Evolutionary conservation across 768 basidiomycete genomes (phyloP), one percentile per base, ranked within the genome.

Genomic region (Suillus fuscotomentosus): DNA sequence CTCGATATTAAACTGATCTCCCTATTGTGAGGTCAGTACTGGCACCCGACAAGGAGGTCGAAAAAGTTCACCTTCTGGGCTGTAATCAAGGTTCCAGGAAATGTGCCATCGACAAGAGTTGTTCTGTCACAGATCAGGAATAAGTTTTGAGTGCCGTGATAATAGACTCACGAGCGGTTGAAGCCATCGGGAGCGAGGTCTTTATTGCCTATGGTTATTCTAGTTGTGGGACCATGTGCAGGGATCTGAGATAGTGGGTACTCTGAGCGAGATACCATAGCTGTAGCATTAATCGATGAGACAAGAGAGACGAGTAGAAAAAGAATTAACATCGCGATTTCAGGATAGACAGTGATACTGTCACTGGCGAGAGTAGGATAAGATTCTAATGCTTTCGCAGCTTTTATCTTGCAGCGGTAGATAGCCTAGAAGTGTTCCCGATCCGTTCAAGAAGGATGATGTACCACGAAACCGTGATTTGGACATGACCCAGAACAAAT

Each of bases 161-260:
- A 5, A 39, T 2, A 20, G n/a, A 74, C 81, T 60, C 36, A 80
- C 80, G 78, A 75, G 72, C 67, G 68, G 20, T 60, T 63, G 63
- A 79, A 84, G 22, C 84, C 83, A 72, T 84, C 84, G 6, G 85
- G 84, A 27, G 81, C 63, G 63, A 84, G 77, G 36, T 67, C 55
- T 43, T 70, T 70, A 67, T 83, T 84, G 4, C 71, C 71, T 51
- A 84, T 72, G 14, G 73, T 62, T 10, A 84, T 39, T 4, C 73
- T 68, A 3, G 73, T 27, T 20, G 59, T 5, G 0, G 70, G 68
- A 2, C 70, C 72, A 3, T 73, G 61, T 48, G 65, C 61, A 17
- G 27, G 54, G 20, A 45, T 22, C 24, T 13, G 57, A 27, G 39
- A 51, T 34, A 65, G 31, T 11, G 71, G 67, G 20, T 10, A n/a